These are phyloP conservation scores for Pulicaria dysenterica DNA, from an alignment of 129 eudicot species.

Conservation along the genomic window DNA sequence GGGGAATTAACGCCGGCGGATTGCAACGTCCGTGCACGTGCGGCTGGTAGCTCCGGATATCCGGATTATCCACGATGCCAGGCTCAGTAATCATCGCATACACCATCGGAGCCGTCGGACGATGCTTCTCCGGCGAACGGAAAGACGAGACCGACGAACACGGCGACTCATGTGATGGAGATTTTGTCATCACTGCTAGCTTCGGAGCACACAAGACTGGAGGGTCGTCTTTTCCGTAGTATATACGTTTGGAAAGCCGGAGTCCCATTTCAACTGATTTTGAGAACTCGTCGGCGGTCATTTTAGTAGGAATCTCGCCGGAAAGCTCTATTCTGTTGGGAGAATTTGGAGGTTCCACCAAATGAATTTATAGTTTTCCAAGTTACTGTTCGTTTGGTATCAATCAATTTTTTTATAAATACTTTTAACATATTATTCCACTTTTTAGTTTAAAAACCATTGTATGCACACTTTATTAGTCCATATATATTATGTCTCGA, in stretches of 20 bases:
- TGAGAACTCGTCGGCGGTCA: constrained; percentile 61
- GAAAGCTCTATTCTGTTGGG: background rate
- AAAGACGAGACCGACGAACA: constrained; percentile 23
- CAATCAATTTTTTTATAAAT: background rate
- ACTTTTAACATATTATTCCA: background rate
- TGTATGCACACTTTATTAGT: too few relatives aligned
- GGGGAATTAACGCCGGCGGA: constrained; percentile 84
- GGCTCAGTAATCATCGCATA: constrained; percentile 80
- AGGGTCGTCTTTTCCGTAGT: constrained; percentile 57
- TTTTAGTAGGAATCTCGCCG: constrained; percentile 9
- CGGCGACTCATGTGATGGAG: constrained; percentile 12
- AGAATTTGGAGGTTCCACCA: constrained; percentile 2
- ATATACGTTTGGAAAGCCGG: constrained; percentile 61
- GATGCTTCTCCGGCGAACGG: constrained; percentile 30
- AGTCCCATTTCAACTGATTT: constrained; percentile 67
- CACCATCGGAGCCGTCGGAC: constrained; percentile 72
- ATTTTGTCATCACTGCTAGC: constrained; percentile 23
- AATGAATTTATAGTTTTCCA: constrained; percentile 22
- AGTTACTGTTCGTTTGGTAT: background rate
- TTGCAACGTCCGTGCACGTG: constrained; percentile 77
- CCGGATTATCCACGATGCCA: constrained; percentile 75
- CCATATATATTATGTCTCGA: too few relatives aligned
- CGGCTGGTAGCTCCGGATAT: constrained; percentile 92
- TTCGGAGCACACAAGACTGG: constrained; percentile 26
- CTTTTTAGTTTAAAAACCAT: background rate